Conservation (phyloP, 495 filamentous ascomycete genomes). For the Penicillium alfredii region DNA sequence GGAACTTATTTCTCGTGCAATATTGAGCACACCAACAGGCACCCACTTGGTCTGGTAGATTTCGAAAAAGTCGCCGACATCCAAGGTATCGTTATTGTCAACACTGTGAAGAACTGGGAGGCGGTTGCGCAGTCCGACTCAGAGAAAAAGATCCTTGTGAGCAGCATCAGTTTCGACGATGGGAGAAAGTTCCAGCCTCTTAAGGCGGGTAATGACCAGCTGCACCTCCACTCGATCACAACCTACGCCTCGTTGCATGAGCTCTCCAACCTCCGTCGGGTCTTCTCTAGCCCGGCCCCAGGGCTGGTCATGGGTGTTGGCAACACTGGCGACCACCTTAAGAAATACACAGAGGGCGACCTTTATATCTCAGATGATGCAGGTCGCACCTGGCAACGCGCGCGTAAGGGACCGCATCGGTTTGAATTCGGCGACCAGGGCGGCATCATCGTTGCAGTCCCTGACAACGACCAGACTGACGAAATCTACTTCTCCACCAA, state of each 20-base stretch:
- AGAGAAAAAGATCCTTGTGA: slow-evolving; percentile 59
- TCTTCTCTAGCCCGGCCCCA: slow-evolving; percentile 90
- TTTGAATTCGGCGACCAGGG: slow-evolving; percentile 95
- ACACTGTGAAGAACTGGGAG: slow-evolving; percentile 80
- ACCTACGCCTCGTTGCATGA: slow-evolving; percentile 33
- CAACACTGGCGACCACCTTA: slow-evolving; percentile 71
- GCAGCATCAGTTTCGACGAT: slow-evolving; percentile 89
- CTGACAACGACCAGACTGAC: slow-evolving; percentile 57
- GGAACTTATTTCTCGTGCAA: slow-evolving; percentile 92
- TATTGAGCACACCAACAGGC: slow-evolving; percentile 83
- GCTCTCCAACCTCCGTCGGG: slow-evolving; percentile 66
- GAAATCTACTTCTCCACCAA: slow-evolving; percentile 76
- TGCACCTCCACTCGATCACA: slow-evolving; percentile 91
- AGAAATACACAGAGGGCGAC: slow-evolving; percentile 59
- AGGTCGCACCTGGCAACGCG: slow-evolving; percentile 72
- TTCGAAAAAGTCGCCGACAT: slow-evolving; percentile 89
- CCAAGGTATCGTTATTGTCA: slow-evolving; percentile 86
- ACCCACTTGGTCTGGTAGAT: slow-evolving; percentile 65
- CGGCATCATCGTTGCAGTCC: slow-evolving; percentile 74
- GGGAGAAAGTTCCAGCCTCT: slow-evolving; percentile 69
- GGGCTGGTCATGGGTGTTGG: slow-evolving; percentile 90
- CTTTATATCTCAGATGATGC: slow-evolving; percentile 89
- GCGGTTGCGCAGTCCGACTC: slow-evolving; percentile 53
- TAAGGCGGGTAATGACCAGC: slow-evolving; percentile 50
- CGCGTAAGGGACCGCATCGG: slow-evolving; percentile 75